phyloP scores from a whole-genome alignment of 2,329 filamentous ascomycete genomes.

The Aspergillus viridinutans region DNA sequence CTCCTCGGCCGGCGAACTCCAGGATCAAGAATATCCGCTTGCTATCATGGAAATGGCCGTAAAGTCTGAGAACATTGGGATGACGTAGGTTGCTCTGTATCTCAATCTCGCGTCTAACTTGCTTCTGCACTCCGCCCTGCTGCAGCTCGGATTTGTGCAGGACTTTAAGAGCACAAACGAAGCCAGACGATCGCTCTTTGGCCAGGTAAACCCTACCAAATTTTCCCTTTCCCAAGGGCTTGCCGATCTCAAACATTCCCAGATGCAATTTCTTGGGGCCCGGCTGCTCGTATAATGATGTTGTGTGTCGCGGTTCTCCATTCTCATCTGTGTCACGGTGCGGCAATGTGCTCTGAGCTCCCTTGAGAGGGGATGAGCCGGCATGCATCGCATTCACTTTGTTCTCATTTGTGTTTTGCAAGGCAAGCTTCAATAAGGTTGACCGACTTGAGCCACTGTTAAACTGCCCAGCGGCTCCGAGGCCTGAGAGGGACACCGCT shows the following conservation, averaged over 20 bases:
- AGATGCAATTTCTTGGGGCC: conserved; percentile 66
- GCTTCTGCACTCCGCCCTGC: conserved; percentile 77
- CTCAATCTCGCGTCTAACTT: conserved; percentile 82
- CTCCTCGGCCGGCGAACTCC: conserved; percentile 80
- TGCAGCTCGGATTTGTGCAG: conserved; percentile 80
- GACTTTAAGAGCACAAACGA: conserved; percentile 82
- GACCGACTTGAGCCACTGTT: conserved; percentile 58
- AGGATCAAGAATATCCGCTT: conserved; percentile 85
- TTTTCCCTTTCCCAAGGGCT: conserved; percentile 80
- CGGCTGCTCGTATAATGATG: conserved; percentile 55
- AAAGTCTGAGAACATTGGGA: conserved; percentile 78
- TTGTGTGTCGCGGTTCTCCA: conserved; percentile 31
- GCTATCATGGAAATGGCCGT: conserved; percentile 83
- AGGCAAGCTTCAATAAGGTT: conserved; percentile 79
- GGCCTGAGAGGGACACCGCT: conserved; percentile 46
- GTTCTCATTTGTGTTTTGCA: conserved; percentile 70
- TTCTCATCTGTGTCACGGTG: conserved; percentile 47
- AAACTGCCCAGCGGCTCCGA: conserved; percentile 41
- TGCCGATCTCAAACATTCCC: conserved; percentile 90
- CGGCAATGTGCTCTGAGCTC: conserved; percentile 41
- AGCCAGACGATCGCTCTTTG: conserved; percentile 71
- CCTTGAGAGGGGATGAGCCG: conserved; percentile 61
- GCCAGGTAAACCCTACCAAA: conserved; percentile 84
- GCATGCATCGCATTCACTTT: conserved; percentile 52
- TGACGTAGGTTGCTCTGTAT: conserved; percentile 85